Percentiles rank a stretch among this genome's conserved stretches.
Conservation (phyloP, 345 rosid genomes). For the Hibiscus tridactylites region DNA sequence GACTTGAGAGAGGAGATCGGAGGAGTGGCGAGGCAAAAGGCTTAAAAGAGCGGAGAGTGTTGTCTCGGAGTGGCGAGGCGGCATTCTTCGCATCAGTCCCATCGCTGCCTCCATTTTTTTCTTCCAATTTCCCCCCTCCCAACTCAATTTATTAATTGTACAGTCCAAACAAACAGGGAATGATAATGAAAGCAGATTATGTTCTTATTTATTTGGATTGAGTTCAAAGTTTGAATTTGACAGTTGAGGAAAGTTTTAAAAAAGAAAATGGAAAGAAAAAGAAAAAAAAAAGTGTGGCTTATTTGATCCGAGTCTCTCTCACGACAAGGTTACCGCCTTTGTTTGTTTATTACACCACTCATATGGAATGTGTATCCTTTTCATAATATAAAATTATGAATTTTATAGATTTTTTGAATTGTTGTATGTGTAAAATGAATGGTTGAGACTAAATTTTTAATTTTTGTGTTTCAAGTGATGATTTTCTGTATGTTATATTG, state of each 20-base stretch:
- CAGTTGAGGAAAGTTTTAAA: not conserved
- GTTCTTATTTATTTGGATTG: not conserved
- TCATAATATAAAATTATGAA: too few species aligned
- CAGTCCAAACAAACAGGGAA: not conserved
- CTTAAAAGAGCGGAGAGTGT: constrained; percentile 89
- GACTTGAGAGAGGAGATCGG: constrained; percentile 97
- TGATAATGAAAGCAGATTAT: not conserved
- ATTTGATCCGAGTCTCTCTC: not conserved
- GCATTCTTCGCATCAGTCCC: constrained; percentile 89
- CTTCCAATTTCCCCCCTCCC: not conserved
- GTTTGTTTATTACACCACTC: too few species aligned
- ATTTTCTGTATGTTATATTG: too few species aligned
- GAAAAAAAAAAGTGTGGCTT: not conserved
- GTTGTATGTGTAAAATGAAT: too few species aligned
- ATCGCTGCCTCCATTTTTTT: constrained; percentile 74
- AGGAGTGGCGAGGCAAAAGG: constrained; percentile 81
- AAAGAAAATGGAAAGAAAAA: not conserved
- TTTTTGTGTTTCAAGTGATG: too few species aligned
- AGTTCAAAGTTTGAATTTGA: not conserved
- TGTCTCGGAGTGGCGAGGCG: constrained; percentile 79
- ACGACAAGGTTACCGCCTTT: not conserved
- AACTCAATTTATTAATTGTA: not conserved
- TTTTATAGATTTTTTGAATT: too few species aligned
- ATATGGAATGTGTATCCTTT: too few species aligned
- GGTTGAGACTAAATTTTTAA: too few species aligned